Evolutionary conservation across 2,329 filamentous ascomycete species (phyloP), one percentile per base, ranked within the genome.

Genomic region (Botrytis deweyae): DNA sequence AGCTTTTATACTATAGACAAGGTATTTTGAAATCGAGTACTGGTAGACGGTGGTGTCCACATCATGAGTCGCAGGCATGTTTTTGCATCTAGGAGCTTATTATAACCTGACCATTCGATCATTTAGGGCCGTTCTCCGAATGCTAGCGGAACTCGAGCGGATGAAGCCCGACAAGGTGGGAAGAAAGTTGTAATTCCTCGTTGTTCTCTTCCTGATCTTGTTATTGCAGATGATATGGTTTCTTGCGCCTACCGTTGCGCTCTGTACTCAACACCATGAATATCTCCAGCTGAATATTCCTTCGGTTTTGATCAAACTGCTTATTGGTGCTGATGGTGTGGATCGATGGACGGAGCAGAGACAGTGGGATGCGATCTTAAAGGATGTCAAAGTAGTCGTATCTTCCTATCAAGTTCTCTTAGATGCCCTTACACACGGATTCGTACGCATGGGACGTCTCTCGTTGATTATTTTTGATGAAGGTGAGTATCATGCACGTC

Each of bases 381-480:
- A 83, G 22, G 87, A 88, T 74, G 83, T 90, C 22, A 84, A 85
- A 36, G 85, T 92, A 44, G 86, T 92, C 22, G 82, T 92, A 14
- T 90, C 88, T 1, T 91, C 91, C 0, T 88, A 89, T 77, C 87
- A 87, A 58, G 86, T 83, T 59, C 83, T 92, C 10, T 81, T 85
- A 2, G 89, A 92, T 83, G 90, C 89, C 25, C 83, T 92, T 70
- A 85, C 81, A 10, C 88, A 91, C 82, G 90, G 84, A 0, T 92
- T 92, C 79, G 85, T 92, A 6, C 82, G 80, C 16, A 86, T 92
- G 78, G 78, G 82, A 9, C 81, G 82, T 6, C 78, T 92, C 33
- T 84, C 87, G 33, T 81, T 92, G 49, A 82, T 92, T 12, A 84
- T 92, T 0, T 91, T 92, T 76, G 90, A 93, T 79, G 91, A 93